Conservation (phyloP, 345 rosid species). For the Populus pruinosa region DNA sequence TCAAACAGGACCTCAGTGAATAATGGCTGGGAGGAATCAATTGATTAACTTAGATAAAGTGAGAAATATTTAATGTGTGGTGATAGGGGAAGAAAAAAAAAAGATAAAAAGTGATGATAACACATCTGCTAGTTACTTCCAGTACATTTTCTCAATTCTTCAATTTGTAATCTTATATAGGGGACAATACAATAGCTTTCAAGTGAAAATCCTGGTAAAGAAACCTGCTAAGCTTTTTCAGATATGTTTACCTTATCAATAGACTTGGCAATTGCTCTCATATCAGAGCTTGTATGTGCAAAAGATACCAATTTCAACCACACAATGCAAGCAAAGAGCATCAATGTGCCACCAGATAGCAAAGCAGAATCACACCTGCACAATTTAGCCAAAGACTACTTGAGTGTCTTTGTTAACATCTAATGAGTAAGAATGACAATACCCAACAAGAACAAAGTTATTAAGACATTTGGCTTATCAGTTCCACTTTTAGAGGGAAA, state of each 20-base stretch:
- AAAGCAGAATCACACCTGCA: slow-evolving; percentile 91
- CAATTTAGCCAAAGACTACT: slow-evolving; percentile 15
- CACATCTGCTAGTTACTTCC: neutral
- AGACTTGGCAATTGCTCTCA: slow-evolving; percentile 63
- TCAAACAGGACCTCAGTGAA: slow-evolving; percentile 18
- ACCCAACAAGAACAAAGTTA: too few species aligned
- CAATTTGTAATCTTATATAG: neutral
- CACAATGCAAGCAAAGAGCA: slow-evolving; percentile 93
- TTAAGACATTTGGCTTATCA: too few species aligned
- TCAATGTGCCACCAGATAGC: slow-evolving; percentile 75
- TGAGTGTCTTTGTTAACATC: neutral
- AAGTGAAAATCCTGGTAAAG: neutral
- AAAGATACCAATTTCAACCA: slow-evolving; percentile 95
- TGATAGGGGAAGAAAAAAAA: neutral
- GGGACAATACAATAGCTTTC: neutral
- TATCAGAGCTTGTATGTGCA: slow-evolving; percentile 86
- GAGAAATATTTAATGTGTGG: too few species aligned
- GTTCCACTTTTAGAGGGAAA: too few species aligned
- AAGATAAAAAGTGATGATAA: neutral
- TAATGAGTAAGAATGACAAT: too few species aligned
- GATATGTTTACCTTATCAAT: slow-evolving; percentile 54
- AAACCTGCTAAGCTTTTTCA: neutral
- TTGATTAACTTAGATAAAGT: too few species aligned
- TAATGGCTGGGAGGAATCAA: neutral
- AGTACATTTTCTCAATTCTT: neutral